Conservation (phyloP, 23 red algal species). For the Gracilaria vermiculophylla region DNA sequence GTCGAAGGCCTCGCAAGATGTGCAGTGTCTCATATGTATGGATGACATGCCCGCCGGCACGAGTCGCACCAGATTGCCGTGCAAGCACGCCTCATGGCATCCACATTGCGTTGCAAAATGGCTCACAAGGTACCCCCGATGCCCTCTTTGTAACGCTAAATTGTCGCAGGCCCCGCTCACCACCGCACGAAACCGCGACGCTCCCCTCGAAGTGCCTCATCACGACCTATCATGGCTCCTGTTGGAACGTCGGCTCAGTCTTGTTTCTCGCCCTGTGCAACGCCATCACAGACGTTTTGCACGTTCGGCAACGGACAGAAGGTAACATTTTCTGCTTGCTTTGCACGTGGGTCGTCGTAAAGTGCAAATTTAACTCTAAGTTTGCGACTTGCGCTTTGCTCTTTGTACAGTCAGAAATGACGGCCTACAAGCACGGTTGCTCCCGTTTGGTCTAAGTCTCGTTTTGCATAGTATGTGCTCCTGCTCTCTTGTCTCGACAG, state of each 20-base stretch:
- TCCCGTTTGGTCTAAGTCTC: background rate
- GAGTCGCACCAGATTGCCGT: constrained; percentile 7
- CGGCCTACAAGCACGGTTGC: background rate
- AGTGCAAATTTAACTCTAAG: background rate
- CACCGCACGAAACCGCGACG: background rate
- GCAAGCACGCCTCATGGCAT: constrained; percentile 42
- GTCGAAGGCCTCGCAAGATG: constrained; percentile 23
- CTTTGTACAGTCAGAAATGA: background rate
- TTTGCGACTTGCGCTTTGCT: background rate
- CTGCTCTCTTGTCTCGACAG: background rate
- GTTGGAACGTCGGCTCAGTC: constrained; percentile 28
- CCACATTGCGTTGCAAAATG: constrained; percentile 34
- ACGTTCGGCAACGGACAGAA: constrained; percentile 11
- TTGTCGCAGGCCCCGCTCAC: background rate
- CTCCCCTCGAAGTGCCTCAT: background rate
- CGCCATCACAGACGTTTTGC: constrained; percentile 1
- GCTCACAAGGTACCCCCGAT: constrained; percentile 19
- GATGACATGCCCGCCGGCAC: constrained; percentile 26
- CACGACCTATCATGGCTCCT: constrained; percentile 29
- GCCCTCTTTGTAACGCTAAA: constrained; percentile 32
- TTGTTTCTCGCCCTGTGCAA: constrained; percentile 11
- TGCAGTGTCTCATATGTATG: constrained; percentile 38
- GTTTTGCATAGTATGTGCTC: background rate
- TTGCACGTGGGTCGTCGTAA: background rate
- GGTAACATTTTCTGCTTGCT: background rate